These are phyloP conservation scores for Pyrenochaeta sp. DNA, from an alignment of 2,329 filamentous ascomycete species.

Conservation along the genomic window DNA sequence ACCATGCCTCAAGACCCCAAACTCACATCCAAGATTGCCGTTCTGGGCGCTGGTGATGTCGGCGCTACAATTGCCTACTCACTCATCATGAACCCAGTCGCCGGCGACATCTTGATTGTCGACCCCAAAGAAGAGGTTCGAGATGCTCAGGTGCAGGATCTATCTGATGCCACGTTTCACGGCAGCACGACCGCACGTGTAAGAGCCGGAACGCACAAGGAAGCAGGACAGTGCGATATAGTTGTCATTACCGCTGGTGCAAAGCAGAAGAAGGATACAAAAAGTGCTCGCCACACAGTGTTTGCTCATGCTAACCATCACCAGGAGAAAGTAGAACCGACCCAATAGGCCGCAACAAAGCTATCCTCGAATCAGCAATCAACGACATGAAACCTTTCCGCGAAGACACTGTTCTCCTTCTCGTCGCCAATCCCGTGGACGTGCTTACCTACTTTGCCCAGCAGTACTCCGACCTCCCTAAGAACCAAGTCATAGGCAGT, in stretches of 20 bases:
- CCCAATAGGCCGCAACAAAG: constrained; percentile 29
- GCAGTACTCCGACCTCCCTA: constrained; percentile 17
- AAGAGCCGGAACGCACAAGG: constrained; percentile 30
- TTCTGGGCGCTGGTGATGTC: constrained; percentile 33
- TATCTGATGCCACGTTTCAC: constrained; percentile 27
- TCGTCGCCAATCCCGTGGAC: constrained; percentile 35
- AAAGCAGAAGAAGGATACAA: constrained; percentile 33
- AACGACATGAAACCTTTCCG: constrained; percentile 30
- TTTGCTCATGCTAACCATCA: not conserved
- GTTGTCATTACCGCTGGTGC: constrained; percentile 30
- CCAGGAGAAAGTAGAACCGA: constrained; percentile 30
- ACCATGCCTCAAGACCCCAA: constrained; percentile 21
- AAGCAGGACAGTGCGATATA: constrained; percentile 32
- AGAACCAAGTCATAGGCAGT: constrained; percentile 26
- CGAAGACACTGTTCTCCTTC: constrained; percentile 20
- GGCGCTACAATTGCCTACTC: constrained; percentile 34
- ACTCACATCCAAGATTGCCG: constrained; percentile 29
- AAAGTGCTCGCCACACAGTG: too few species aligned
- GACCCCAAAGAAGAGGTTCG: constrained; percentile 32
- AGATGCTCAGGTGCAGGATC: constrained; percentile 29
- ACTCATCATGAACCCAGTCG: constrained; percentile 31
- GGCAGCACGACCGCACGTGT: constrained; percentile 25
- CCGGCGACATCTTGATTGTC: constrained; percentile 27
- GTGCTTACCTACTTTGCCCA: constrained; percentile 30
- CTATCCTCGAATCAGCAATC: constrained; percentile 29